Evolutionary conservation across 2,329 filamentous ascomycete species (phyloP), one percentile per base, ranked within the genome.

Genomic region (Aspergillus chevalieri): DNA sequence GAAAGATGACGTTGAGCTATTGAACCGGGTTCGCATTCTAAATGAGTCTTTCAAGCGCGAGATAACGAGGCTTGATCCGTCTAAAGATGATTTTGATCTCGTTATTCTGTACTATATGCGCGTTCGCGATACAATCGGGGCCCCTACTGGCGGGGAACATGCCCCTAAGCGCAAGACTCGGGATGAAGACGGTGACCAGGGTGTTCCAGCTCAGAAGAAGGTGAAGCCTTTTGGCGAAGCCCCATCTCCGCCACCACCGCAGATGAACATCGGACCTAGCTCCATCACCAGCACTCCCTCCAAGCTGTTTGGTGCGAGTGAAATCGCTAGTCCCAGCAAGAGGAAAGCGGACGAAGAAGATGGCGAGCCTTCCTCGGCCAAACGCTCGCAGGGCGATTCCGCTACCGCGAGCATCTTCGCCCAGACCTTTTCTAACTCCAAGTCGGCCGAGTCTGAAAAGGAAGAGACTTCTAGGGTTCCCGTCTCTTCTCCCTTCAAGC

Each of bases 21-120:
- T 62, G 5, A 63, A 64, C 45, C 66, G 64, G 28, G 46, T 72
- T 14, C 65, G 64, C 26, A 54, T 57, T 14, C 50, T 73, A 48
- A 71, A 72, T 48, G 54, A 61, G 28, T 58, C 55, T 17, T 68
- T 73, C 52, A 61, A 69, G 47, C 58, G 59, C 6, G 57, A 65
- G 42, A 45, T 73, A 9, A 55, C 61, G 9, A 52, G 55, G 3
- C 51, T 65, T 21, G 59, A 72, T 49, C 65, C 69, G 5, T 53
- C 58, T 14, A 61, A 46, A 2, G 54, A 69, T 43, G 60, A 65
- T 42, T 67, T 73, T 44, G 69, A 72, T 47, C 52, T 57, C 14
- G 33, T 69, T 30, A 57, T 74, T 24, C 53, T 65, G 4, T 66
- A 66, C 47, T 74, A 73, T 51, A 55, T 69, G 46, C 63, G 63